Base-by-base conservation (phyloP, 306 rosid genomes). In the Glycine tomentella region DNA sequence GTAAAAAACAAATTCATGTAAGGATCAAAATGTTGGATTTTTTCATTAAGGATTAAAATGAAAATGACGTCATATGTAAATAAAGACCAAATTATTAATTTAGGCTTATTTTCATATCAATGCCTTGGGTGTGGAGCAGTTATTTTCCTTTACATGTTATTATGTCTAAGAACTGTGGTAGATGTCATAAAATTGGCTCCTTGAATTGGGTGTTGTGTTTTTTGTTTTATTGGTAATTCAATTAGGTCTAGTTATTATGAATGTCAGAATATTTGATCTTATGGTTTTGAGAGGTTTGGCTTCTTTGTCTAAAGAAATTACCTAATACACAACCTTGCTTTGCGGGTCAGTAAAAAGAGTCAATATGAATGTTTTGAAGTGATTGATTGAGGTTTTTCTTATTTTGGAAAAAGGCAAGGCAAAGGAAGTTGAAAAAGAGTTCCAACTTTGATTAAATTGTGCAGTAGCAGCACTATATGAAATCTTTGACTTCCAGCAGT, bases 191-290 rank as follows among this genome's bases (percentile, higher is more conserved):
- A 40, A 62, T 40, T 72, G 52, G 50, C 61, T 74, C 49, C 15
- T 15, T 71, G 61, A 71, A 68, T 68, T 68, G 25, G 6, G 13
- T 66, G 12, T 20, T 49, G 8, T 50, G 15, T 71, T 71, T 4
- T 1, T 63, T 12, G 15, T 71, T 71, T 4, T 1, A 52, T 12
- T 0, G 40, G 40, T 36, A 36, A 36, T 5, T 36, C 40, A 36
- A 36, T 36, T 36, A 36, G 40, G 3, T 40, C 55, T 38, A 36
- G 50, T 81, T 4, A 17, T 81, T 34, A 48, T 75, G 68, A 12
- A 61, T 80, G 52, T 42, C 79, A 42, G 69, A 40, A 33, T 69
- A 44, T 79, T 79, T 62, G 62, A 59, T 70, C n/a, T 58, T 80
- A 61, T 25, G 6, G 67, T 69, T 34, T 72, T 72, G 49, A 52